Percentiles rank a stretch among this genome's conserved stretches.
Conservation (phyloP, 768 basidiomycete species). For the Cystoderma amianthinum region DNA sequence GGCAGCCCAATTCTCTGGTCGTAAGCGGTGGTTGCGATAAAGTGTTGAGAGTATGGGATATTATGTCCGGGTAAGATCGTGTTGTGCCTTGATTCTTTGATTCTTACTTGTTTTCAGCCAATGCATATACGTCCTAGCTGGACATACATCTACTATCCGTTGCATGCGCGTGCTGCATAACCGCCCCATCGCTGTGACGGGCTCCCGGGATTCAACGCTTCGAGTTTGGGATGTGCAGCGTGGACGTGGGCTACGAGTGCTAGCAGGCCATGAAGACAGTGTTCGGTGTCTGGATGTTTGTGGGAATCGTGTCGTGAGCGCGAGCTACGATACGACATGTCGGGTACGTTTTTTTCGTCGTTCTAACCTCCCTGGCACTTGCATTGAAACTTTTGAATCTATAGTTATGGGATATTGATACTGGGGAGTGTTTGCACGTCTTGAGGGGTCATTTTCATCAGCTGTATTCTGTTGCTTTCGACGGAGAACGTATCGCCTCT, state of each 20-base stretch:
- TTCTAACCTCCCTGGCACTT: no score
- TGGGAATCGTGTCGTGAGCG: slow-evolving; percentile 80
- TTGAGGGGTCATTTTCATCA: slow-evolving; percentile 81
- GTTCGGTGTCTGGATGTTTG: slow-evolving; percentile 88
- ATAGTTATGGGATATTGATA: slow-evolving; percentile 88
- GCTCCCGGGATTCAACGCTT: slow-evolving; percentile 80
- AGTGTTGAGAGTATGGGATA: slow-evolving; percentile 88
- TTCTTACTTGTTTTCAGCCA: slow-evolving; percentile 24
- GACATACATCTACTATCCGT: slow-evolving; percentile 87
- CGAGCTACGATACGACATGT: slow-evolving; percentile 88
- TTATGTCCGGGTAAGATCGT: slow-evolving; percentile 59
- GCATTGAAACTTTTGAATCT: slow-evolving; percentile 2
- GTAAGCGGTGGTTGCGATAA: slow-evolving; percentile 95
- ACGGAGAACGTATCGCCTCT: slow-evolving; percentile 74
- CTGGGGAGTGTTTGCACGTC: slow-evolving; percentile 79
- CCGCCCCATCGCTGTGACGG: slow-evolving; percentile 84
- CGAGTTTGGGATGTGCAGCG: slow-evolving; percentile 92
- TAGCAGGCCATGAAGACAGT: slow-evolving; percentile 74
- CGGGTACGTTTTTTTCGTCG: slow-evolving; percentile 41
- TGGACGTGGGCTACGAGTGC: slow-evolving; percentile 56
- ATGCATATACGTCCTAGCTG: slow-evolving; percentile 73
- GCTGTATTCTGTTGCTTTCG: slow-evolving; percentile 88
- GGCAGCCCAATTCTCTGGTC: slow-evolving; percentile 74
- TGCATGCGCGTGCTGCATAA: slow-evolving; percentile 85
- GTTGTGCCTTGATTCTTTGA: background rate